Evolutionary conservation across 1,139 yeast genomes (phyloP).

Genomic region (Protomyces inouyei): DNA sequence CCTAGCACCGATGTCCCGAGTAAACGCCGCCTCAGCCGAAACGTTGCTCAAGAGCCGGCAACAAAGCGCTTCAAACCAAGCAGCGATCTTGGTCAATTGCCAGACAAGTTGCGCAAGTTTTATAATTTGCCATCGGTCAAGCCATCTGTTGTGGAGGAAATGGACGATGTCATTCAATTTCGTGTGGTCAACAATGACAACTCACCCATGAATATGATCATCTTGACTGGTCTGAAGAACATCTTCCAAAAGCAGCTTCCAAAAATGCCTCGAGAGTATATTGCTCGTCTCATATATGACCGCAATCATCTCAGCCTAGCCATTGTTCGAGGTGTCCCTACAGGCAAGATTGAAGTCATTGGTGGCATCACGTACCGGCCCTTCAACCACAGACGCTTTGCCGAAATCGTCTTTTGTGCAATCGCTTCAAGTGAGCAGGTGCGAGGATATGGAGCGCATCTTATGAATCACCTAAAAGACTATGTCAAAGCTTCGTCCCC

Average conservation of each 20-base stretch:
- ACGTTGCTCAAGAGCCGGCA: background rate
- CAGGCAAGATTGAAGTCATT: conserved; percentile 75
- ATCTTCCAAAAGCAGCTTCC: conserved; percentile 96
- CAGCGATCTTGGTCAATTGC: conserved; percentile 1
- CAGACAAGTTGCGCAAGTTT: background rate
- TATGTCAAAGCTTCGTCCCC: conserved; percentile 87
- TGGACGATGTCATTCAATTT: conserved; percentile 85
- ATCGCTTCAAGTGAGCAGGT: conserved; percentile 96
- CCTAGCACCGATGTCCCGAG: background rate
- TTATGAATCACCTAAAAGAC: conserved; percentile 95
- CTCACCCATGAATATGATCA: conserved; percentile 78
- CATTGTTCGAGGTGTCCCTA: conserved; percentile 61
- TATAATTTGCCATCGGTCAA: conserved; percentile 50
- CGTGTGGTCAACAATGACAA: conserved; percentile 95
- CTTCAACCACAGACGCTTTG: conserved; percentile 81
- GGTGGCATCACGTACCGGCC: conserved; percentile 98
- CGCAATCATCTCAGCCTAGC: conserved; percentile 93
- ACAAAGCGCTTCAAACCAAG: conserved; percentile 8
- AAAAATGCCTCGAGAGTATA: conserved; percentile 96
- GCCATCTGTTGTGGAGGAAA: conserved; percentile 89
- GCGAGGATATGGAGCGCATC: conserved; percentile 94
- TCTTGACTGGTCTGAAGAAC: conserved; percentile 88
- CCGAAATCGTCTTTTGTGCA: conserved; percentile 98
- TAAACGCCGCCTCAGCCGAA: background rate
- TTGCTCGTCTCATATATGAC: conserved; percentile 89